A percentile compares a stretch with the other conserved stretches of the same genome.
phyloP scores from a whole-genome alignment of 306 rosid genomes.

The barrel medic (Medicago truncatula) region MtrunA17r5.0-ANR NC_053042.1:46616001-46616500 shows the following conservation, averaged over 20 bases:
- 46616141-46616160: constrained; percentile 72
- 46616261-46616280: constrained; percentile 71
- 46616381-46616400: constrained; percentile 60
- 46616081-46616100: constrained; percentile 41
- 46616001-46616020: constrained; percentile 37
- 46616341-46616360: constrained; percentile 69
- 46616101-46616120: constrained; percentile 55
- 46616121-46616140: constrained; percentile 59
- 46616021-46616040: constrained; percentile 5
- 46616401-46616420: constrained; percentile 56
- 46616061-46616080: constrained; percentile 34
- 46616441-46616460: constrained; percentile 66
- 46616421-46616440: constrained; percentile 68
- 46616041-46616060: constrained; percentile 51
- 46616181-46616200: constrained; percentile 86
- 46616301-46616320: constrained; percentile 92
- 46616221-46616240: constrained; percentile 74
- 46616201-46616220: constrained; percentile 54
- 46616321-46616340: constrained; percentile 67
- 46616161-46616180: constrained; percentile 91
- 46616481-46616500: constrained; percentile 75
- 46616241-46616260: constrained; percentile 58
- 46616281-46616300: constrained; percentile 70
- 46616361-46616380: constrained; percentile 76
- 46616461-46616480: constrained; percentile 59